Evolutionary conservation across 176 grass and related monocot genomes (phyloP), one percentile per base, ranked within the genome.

Genomic region (Rhynchospora pubera): DNA sequence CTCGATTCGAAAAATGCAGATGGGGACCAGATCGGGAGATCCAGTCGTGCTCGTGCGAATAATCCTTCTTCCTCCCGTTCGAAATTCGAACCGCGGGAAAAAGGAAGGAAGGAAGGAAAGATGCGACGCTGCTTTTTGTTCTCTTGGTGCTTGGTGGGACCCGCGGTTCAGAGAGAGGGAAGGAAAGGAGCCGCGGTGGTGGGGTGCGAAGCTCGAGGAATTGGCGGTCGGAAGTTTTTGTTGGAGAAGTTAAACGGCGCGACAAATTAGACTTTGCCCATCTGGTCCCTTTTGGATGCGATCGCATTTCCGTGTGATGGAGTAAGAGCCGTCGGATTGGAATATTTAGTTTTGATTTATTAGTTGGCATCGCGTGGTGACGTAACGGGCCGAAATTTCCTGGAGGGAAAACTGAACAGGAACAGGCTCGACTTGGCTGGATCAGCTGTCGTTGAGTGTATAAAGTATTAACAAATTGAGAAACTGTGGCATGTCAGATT

Each of bases 61-160:
- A 28, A 28, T 28, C 26, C 26, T 68, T 44, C 53, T 28, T 80
- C 15, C 28, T 14, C 30, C 23, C 57, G 58, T 44, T 44, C 58
- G 78, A 60, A 80, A 64, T 79, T 79, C 21, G 77, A 79, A 79
- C 44, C 14, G 23, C 59, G 84, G 67, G 75, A 51, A 28, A 28
- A 28, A 53, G 34, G n/a, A 71, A 42, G 6, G 21, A 32, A 6
- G 24, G 3, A 39, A 68, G 51, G 46, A 63, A 24, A 18, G 53
- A 21, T 18, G 61, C 53, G 23, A 21, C 23, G 22, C 72, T 55
- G 16, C 43, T 72, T 47, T 72, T 51, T 51, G 18, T 16, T 69
- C 30, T 66, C 1, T 39, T 39, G 16, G 39, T 46, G 19, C 7
- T 14, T 6, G 24, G 51, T 28, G 26, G 53, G 30, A 44, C 78